Evolutionary conservation across 495 filamentous ascomycete genomes (phyloP), one percentile per base, ranked within the genome.

Genomic region (Xylaria cubensis): DNA sequence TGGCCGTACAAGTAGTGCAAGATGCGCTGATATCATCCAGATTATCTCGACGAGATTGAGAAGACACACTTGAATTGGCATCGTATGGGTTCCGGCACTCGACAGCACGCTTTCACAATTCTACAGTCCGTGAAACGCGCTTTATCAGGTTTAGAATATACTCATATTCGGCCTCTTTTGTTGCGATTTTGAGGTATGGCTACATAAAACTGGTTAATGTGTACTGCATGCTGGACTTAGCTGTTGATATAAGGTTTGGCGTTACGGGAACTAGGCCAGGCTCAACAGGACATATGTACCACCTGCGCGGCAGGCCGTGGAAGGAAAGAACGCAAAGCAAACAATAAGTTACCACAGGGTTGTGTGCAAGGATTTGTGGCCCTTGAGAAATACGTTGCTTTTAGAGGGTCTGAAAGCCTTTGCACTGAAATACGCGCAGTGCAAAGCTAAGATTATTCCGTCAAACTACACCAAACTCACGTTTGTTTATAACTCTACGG

Each of bases 251-350:
- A 9, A 56, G 17, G 34, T 36, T 32, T 32, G 48, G 69, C 21
- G 36, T 71, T 41, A 55, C 13, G 7, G 59, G 36, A 42, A 46
- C n/a, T 42, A 34, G 50, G 48, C 46, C 26, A n/a, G 29, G 56
- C 46, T 61, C 53, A 17, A n/a, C 21, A 70, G 50, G 46, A 17
- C 39, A 56, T 55, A 51, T 48, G 55, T 26, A 55, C 13, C 46
- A 42, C 46, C 3, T 46, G 36, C 19, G 12, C 34, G 17, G 21
- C 46, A 0, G 46, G 32, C 21, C 24, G n/a, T 32, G 17, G 42
- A 51, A 63, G 44, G 36, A 41, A 21, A 55, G 48, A 29, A 19
- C 39, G 17, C 67, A 69, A 34, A 26, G 36, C 36, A 2, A 65
- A 26, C 21, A 46, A 10, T 29, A 34, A 46, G 39, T 50, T 48